A percentile compares a stretch with the other conserved stretches of the same genome.
Conservation (phyloP, 2,329 filamentous ascomycete genomes). For the Harringtonia lauricola region DNA sequence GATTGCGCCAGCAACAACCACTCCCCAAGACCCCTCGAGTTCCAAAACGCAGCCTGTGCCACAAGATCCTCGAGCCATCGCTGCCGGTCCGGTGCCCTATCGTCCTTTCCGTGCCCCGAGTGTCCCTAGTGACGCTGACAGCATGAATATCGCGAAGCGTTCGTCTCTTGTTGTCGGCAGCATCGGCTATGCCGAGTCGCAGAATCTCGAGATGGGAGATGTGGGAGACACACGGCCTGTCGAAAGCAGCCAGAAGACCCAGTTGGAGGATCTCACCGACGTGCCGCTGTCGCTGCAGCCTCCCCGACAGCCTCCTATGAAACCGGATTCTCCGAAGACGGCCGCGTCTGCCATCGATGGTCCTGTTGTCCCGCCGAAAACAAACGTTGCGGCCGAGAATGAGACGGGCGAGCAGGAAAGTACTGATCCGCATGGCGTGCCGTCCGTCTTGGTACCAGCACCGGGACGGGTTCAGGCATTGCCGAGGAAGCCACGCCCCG, state of each 20-base stretch:
- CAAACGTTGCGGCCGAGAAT: too few species aligned
- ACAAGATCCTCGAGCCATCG: neutral
- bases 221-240: conserved; percentile 9
- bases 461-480: too few species aligned
- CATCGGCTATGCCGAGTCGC: conserved; percentile 7
- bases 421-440: too few species aligned
- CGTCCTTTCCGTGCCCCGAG: conserved; percentile 3
- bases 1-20: too few species aligned
- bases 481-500: too few species aligned
- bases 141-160: neutral
- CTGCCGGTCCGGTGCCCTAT: neutral
- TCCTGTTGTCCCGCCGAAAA: too few species aligned
- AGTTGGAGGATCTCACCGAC: conserved; percentile 10
- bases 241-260: conserved; percentile 9
- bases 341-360: too few species aligned
- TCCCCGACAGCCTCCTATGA: conserved; percentile 13
- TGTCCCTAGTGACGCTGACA: conserved; percentile 1
- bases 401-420: too few species aligned
- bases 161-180: conserved; percentile 5
- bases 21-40: neutral
- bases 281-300: conserved; percentile 16
- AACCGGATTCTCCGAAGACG: conserved; percentile 1
- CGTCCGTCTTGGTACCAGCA: too few species aligned
- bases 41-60: conserved; percentile 9
- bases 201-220: conserved; percentile 1